Conservation (phyloP, 2,329 filamentous ascomycete species). For the Fusarium incarnatum region DNA sequence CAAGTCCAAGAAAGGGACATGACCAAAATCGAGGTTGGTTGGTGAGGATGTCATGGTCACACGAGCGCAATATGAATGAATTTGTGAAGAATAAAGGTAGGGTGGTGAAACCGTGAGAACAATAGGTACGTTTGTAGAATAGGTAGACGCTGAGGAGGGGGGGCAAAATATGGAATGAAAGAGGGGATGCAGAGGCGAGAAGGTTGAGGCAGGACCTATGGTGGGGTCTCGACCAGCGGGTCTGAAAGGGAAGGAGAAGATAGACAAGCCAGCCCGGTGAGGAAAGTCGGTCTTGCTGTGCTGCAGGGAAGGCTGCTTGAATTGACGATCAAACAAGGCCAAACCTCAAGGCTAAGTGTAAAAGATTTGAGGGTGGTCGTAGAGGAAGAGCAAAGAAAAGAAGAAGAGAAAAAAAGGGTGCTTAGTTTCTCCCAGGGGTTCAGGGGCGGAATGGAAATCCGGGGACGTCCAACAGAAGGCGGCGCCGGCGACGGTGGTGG, state of each 20-base stretch:
- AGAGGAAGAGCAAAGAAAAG: not conserved
- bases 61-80: conserved; percentile 16
- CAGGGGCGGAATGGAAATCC: conserved; percentile 38
- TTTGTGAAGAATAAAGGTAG: conserved; percentile 21
- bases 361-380: not conserved
- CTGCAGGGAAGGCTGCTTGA: not conserved
- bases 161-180: conserved; percentile 12
- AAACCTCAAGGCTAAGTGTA: conserved; percentile 4
- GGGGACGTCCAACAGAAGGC: conserved; percentile 33
- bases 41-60: conserved; percentile 52
- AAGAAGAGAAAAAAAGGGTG: not conserved
- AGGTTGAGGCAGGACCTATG: conserved; percentile 5
- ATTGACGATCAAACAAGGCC: conserved; percentile 12
- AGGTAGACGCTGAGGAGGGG: conserved; percentile 7
- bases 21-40: conserved; percentile 52
- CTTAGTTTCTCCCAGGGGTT: conserved; percentile 38
- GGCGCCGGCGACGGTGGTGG: conserved; percentile 41
- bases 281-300: not conserved
- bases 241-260: conserved; percentile 12
- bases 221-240: conserved; percentile 17
- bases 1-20: conserved; percentile 75
- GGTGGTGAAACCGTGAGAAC: conserved; percentile 4
- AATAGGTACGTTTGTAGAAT: not conserved
- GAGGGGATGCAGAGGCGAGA: conserved; percentile 12
- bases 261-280: not conserved